Conservation (phyloP, 2,329 filamentous ascomycete species). For the Stenocarpella maydis region DNA sequence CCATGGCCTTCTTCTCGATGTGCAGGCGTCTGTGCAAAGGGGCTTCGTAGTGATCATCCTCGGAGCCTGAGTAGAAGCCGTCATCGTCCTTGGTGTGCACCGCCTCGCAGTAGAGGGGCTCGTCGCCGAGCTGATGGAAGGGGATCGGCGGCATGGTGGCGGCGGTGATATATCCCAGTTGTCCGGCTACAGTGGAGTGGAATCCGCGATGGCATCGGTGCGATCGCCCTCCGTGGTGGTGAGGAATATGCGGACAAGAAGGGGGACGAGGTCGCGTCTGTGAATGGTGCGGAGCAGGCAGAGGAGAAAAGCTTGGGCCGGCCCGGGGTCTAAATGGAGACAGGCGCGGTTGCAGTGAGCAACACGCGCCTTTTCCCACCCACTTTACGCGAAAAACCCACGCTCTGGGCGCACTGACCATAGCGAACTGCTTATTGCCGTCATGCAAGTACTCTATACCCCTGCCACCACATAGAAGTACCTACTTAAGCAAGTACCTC, state of each 20-base stretch:
- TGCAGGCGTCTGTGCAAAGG: slow-evolving; percentile 57
- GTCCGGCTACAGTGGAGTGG: slow-evolving; percentile 14
- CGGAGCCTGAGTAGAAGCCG: slow-evolving; percentile 63
- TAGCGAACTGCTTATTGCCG: no score
- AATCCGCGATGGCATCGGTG: slow-evolving; percentile 5
- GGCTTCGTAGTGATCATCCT: slow-evolving; percentile 61
- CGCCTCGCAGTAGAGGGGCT: slow-evolving; percentile 58
- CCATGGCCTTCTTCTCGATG: slow-evolving; percentile 66
- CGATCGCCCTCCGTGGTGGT: neutral
- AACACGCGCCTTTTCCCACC: slow-evolving; percentile 23
- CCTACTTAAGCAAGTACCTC: neutral
- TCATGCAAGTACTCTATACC: slow-evolving; percentile 3
- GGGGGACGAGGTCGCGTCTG: neutral
- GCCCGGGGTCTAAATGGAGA: slow-evolving; percentile 1
- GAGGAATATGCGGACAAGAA: neutral
- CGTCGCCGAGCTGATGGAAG: slow-evolving; percentile 38
- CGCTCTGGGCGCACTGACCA: slow-evolving; percentile 15
- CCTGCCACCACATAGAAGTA: neutral
- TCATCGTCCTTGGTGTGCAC: slow-evolving; percentile 51
- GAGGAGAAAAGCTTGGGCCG: slow-evolving; percentile 25
- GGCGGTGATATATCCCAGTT: slow-evolving; percentile 9
- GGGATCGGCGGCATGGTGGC: slow-evolving; percentile 20
- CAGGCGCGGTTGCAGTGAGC: slow-evolving; percentile 26
- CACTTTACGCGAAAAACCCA: slow-evolving; percentile 28
- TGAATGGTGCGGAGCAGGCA: neutral